These are phyloP conservation scores for Achaetomium macrosporum DNA, from an alignment of 2,329 filamentous ascomycete species.

Conservation along the genomic window DNA sequence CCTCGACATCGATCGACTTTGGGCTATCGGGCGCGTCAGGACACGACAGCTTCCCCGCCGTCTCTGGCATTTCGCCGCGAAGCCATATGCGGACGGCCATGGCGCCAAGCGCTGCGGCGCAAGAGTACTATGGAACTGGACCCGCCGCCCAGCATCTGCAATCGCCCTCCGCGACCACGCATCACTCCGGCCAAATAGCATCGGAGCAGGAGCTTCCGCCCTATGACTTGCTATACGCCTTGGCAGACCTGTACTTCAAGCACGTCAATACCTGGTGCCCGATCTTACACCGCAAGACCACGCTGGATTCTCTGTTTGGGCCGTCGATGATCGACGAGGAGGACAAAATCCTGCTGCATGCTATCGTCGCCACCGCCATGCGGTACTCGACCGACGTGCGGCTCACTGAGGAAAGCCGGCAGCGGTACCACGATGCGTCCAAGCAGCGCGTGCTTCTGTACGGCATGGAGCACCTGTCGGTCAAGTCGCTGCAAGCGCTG, in stretches of 20 bases:
- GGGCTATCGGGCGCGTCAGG: conserved; percentile 40
- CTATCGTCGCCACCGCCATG: conserved; percentile 82
- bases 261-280: conserved; percentile 82
- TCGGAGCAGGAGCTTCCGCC: conserved; percentile 65
- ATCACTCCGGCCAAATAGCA: conserved; percentile 40
- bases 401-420: conserved; percentile 65
- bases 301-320: conserved; percentile 75
- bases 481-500: conserved; percentile 79
- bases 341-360: conserved; percentile 76
- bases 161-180: conserved; percentile 52
- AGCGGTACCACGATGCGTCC: conserved; percentile 70
- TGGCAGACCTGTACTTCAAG: conserved; percentile 73
- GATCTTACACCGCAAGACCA: conserved; percentile 79
- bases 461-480: conserved; percentile 82
- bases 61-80: conserved; percentile 36
- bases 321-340: conserved; percentile 70
- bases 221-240: conserved; percentile 65
- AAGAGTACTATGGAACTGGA: conserved; percentile 44
- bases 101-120: conserved; percentile 37
- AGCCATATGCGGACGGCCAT: conserved; percentile 32
- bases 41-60: conserved; percentile 43
- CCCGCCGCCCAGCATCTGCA: conserved; percentile 39
- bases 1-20: conserved; percentile 49
- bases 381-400: conserved; percentile 74
- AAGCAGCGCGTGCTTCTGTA: conserved; percentile 85